Evolutionary conservation across 345 rosid genomes (phyloP).

Genomic region (Heritiera littoralis): DNA sequence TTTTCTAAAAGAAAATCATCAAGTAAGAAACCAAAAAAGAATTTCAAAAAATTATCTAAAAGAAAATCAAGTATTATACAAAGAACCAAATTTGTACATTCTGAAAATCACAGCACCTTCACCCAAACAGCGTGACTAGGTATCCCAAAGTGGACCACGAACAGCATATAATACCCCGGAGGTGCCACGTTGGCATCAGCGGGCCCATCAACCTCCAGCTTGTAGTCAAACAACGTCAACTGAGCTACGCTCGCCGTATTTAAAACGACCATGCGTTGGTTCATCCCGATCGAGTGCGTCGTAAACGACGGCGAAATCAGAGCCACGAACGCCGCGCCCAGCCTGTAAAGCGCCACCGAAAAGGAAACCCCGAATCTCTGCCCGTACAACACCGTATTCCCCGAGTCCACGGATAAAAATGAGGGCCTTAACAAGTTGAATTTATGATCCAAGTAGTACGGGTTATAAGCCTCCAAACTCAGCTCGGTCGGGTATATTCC

Average conservation of each 20-base stretch:
- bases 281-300: slow-evolving; percentile 61
- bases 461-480: slow-evolving; percentile 77
- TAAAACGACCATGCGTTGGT: slow-evolving; percentile 55
- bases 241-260: slow-evolving; percentile 21
- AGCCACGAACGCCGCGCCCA: slow-evolving; percentile 24
- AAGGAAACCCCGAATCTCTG: slow-evolving; percentile 46
- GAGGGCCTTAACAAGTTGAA: slow-evolving; percentile 52
- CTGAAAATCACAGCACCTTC: slow-evolving; percentile 26
- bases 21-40: neutral
- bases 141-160: slow-evolving; percentile 50
- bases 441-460: slow-evolving; percentile 55
- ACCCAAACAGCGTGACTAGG: slow-evolving; percentile 62
- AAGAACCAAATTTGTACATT: neutral
- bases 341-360: slow-evolving; percentile 29
- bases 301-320: slow-evolving; percentile 54
- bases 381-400: slow-evolving; percentile 39
- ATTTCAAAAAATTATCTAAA: too few species aligned
- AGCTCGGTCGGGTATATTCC: slow-evolving; percentile 70
- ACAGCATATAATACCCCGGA: slow-evolving; percentile 60
- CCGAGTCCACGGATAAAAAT: slow-evolving; percentile 50
- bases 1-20: neutral
- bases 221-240: slow-evolving; percentile 28
- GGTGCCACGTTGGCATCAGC: slow-evolving; percentile 43
- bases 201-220: slow-evolving; percentile 45
- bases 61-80: neutral